Evolutionary conservation across 2,329 filamentous ascomycete genomes (phyloP).

Genomic region (Aspergillus sergii): DNA sequence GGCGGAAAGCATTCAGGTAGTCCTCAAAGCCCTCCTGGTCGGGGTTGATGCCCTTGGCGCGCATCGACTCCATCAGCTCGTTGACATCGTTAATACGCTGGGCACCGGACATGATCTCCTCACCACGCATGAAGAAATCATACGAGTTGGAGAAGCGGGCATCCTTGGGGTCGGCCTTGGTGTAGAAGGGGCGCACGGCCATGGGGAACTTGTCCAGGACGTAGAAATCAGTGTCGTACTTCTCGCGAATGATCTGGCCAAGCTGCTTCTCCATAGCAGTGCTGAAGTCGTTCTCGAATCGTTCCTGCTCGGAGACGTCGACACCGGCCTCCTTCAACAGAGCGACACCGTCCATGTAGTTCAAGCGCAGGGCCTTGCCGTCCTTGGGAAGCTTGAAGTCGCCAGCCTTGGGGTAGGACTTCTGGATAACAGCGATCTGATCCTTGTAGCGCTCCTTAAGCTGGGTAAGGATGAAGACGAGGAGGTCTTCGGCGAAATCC

Average conservation of each 20-base stretch:
- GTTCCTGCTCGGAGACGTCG: constrained; percentile 52
- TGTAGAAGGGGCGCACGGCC: constrained; percentile 86
- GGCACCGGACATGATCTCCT: constrained; percentile 69
- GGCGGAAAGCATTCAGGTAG: constrained; percentile 66
- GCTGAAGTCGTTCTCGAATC: constrained; percentile 50
- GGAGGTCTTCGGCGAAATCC: constrained; percentile 51
- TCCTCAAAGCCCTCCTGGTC: constrained; percentile 62
- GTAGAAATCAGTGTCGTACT: constrained; percentile 95
- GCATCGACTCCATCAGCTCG: constrained; percentile 61
- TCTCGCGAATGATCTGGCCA: constrained; percentile 80
- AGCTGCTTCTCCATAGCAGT: constrained; percentile 66
- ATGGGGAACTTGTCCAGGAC: constrained; percentile 96
- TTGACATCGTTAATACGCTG: constrained; percentile 67
- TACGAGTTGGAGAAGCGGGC: constrained; percentile 68
- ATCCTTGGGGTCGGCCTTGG: constrained; percentile 73
- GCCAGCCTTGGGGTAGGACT: constrained; percentile 53
- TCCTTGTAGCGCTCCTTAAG: constrained; percentile 48
- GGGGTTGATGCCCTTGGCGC: constrained; percentile 61
- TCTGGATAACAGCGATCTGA: constrained; percentile 50
- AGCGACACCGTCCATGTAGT: constrained; percentile 53
- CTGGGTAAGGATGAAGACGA: constrained; percentile 52
- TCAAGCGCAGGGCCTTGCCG: constrained; percentile 51
- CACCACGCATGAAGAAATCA: constrained; percentile 72
- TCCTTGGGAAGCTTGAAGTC: constrained; percentile 54
- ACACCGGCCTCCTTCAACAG: constrained; percentile 54